Evolutionary conservation across 768 basidiomycete genomes (phyloP), one percentile per base, ranked within the genome.

Genomic region (Leccinum subgranulosum): DNA sequence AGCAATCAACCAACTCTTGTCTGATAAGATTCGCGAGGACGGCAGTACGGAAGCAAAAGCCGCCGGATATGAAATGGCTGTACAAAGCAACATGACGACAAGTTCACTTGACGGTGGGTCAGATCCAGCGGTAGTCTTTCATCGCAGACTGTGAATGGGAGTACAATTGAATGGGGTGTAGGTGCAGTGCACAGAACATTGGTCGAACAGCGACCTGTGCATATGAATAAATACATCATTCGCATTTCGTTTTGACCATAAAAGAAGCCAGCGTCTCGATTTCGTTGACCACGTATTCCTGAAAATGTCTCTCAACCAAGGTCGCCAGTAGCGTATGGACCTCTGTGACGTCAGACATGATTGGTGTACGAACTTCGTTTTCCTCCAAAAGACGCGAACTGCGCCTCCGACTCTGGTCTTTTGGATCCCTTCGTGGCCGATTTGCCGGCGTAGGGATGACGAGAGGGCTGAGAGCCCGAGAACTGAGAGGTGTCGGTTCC

Each of bases 211-310:
- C 59, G 62, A 58, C 66, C 56, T 3, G 64, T 58, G 53, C 60
- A 29, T n/a, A 45, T 56, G 56, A 60, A 65, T 48, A 53, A 62
- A 29, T 57, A 69, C 61, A 61, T 62, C 52, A 65, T 72, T 82
- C 84, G 57, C 76, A 74, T 70, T 83, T 84, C 6, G 72, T 79
- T 71, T 86, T 88, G 51, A 91, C 81, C 87, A 92, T 87, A 63
- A 92, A 92, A 29, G 85, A 81, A 19, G 88, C 87, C 41, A 92
- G 75, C n/a, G 85, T 88, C 59, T 92, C 91, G 49, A 90, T 84
- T 71, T 93, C 91, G 70, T 86, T 86, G 17, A 79, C 72, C 12
- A 73, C 64, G 56, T 83, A 76, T 39, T 87, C 84, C 56, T 81
- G 77, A 69, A 90, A 92, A 71, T 93, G 91, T 54, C 78, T 78